Evolutionary conservation across 2,329 filamentous ascomycete species (phyloP).

Genomic region (Xylariaceae sp.): DNA sequence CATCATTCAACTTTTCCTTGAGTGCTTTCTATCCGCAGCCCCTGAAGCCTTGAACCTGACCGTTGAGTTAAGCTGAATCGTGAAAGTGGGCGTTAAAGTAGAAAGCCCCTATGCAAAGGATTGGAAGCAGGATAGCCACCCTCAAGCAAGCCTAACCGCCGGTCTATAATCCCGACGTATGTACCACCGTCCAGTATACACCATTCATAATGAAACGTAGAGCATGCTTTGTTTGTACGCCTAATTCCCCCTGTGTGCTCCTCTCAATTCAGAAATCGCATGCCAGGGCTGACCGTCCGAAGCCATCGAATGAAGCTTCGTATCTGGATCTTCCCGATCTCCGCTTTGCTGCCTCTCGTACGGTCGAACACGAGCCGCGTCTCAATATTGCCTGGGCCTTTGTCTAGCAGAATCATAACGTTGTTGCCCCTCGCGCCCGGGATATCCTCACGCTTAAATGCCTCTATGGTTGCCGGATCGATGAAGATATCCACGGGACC

Average conservation of each 20-base stretch:
- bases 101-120: background rate
- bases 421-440: constrained; percentile 17
- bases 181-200: background rate
- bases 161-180: background rate
- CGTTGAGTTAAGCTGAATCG: background rate
- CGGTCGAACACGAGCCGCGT: constrained; percentile 24
- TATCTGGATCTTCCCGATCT: constrained; percentile 23
- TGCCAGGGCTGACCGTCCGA: constrained; percentile 14
- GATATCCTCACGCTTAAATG: constrained; percentile 16
- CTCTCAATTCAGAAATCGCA: constrained; percentile 14
- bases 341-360: constrained; percentile 16
- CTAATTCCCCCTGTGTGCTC: background rate
- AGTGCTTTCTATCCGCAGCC: too few relatives aligned
- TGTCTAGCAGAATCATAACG: constrained; percentile 11
- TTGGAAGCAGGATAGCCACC: too few relatives aligned
- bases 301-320: constrained; percentile 26
- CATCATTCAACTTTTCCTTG: background rate
- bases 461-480: constrained; percentile 17
- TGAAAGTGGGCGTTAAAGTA: background rate
- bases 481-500: constrained; percentile 17
- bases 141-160: background rate
- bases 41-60: too few relatives aligned
- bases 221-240: background rate
- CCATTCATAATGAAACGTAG: background rate
- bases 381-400: background rate